These are phyloP conservation scores for Endotrypanum monterogeii DNA, from an alignment of 208 protist species.

Conservation along the genomic window DNA sequence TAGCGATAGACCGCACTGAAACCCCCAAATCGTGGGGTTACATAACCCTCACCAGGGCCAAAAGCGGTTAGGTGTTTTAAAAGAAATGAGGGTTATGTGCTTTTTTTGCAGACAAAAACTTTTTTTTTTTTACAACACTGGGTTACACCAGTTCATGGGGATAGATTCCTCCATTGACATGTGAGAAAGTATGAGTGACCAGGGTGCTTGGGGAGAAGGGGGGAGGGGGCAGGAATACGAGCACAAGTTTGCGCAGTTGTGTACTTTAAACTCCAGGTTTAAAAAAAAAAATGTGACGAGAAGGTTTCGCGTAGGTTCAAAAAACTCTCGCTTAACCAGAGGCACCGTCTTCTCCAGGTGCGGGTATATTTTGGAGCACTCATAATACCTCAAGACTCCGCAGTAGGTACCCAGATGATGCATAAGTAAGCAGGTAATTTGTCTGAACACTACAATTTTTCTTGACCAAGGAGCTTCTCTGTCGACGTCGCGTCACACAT, in stretches of 20 bases:
- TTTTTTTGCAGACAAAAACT: neutral
- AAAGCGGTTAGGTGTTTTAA: neutral
- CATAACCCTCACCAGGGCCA: neutral
- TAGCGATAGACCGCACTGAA: neutral
- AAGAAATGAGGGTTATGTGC: neutral
- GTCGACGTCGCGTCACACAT: no score
- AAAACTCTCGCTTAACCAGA: neutral
- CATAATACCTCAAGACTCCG: neutral
- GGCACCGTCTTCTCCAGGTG: neutral
- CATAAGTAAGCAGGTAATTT: no score
- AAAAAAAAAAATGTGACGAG: neutral
- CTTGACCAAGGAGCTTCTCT: no score
- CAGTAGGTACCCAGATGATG: neutral
- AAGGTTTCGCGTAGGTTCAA: no score
- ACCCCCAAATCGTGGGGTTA: neutral
- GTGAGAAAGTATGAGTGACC: neutral
- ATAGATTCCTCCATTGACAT: no score
- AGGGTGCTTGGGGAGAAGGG: neutral
- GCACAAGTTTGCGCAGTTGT: neutral
- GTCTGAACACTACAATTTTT: no score
- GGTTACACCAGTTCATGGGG: no score
- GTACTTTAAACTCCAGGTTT: neutral
- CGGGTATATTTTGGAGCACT: neutral
- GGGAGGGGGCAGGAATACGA: neutral
- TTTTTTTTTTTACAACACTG: slow-evolving; percentile 1